Conservation (phyloP, 805 yeast species). For the Pichia occidentalis region DNA sequence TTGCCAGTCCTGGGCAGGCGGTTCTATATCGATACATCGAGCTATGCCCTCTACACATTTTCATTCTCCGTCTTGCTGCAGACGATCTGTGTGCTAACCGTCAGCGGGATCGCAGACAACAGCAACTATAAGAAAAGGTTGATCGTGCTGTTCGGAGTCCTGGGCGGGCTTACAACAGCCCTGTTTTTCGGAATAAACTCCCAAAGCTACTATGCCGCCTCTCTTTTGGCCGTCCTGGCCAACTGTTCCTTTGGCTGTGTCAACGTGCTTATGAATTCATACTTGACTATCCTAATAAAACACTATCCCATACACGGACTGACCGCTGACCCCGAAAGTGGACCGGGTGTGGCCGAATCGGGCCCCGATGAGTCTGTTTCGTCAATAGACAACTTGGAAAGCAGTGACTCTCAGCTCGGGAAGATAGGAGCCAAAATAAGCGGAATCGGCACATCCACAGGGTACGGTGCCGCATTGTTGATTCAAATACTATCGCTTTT, state of each 20-base stretch:
- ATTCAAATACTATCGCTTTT: constrained; percentile 58
- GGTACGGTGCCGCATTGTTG: constrained; percentile 60
- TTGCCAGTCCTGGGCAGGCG: constrained; percentile 27
- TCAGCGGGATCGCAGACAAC: constrained; percentile 67
- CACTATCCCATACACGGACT: constrained; percentile 24
- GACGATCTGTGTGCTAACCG: constrained; percentile 60
- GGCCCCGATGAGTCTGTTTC: too few relatives aligned
- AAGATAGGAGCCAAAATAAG: constrained; percentile 45
- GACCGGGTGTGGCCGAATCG: too few relatives aligned
- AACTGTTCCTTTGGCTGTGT: constrained; percentile 73
- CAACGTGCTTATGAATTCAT: constrained; percentile 73
- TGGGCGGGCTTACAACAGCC: constrained; percentile 54
- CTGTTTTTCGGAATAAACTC: constrained; percentile 34
- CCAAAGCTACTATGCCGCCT: constrained; percentile 43
- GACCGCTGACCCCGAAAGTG: too few relatives aligned
- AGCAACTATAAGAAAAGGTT: constrained; percentile 53
- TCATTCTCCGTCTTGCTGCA: constrained; percentile 68
- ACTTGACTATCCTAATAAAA: constrained; percentile 53
- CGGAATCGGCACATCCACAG: constrained; percentile 66
- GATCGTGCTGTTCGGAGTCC: constrained; percentile 47
- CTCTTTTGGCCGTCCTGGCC: constrained; percentile 50
- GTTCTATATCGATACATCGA: constrained; percentile 59
- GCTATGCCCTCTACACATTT: constrained; percentile 68
- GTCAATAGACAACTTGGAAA: neutral
- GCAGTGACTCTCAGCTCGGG: too few relatives aligned